A percentile compares a stretch with the other conserved stretches of the same genome.
Evolutionary conservation across 352 stramenopile genomes (phyloP).

Genomic region (Phytophthora sansomeana): DNA sequence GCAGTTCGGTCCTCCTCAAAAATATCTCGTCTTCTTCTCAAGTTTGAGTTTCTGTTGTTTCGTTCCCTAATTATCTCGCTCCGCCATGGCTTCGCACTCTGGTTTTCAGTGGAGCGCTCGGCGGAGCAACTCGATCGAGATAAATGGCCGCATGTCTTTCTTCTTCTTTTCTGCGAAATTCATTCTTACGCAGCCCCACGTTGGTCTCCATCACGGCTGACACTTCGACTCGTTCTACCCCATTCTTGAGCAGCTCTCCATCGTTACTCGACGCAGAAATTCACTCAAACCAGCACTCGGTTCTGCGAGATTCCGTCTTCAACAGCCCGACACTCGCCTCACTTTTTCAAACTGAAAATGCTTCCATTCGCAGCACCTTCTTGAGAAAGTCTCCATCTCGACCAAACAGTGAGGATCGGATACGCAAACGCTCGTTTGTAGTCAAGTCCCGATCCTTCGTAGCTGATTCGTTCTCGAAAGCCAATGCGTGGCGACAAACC

Average conservation of each 20-base stretch:
- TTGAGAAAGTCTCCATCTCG: neutral
- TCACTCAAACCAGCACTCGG: neutral
- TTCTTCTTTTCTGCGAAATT: constrained; percentile 8
- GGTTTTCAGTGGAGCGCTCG: neutral
- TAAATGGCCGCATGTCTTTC: constrained; percentile 19
- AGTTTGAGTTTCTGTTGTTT: neutral
- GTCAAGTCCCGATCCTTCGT: constrained; percentile 13
- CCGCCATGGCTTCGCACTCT: neutral
- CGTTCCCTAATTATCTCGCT: constrained; percentile 1
- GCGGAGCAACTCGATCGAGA: neutral
- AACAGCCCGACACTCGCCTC: neutral
- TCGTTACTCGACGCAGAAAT: constrained; percentile 8
- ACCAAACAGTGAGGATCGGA: neutral
- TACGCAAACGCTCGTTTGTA: constrained; percentile 12
- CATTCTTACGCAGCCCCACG: constrained; percentile 4
- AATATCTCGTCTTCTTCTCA: neutral
- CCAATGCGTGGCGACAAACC: constrained; percentile 11
- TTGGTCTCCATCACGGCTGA: neutral
- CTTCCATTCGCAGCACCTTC: neutral
- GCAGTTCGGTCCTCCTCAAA: too few relatives aligned
- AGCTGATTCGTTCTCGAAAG: constrained; percentile 14
- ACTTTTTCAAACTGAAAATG: neutral
- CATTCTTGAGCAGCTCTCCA: neutral
- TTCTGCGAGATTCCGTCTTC: neutral
- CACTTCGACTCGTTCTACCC: neutral